A percentile compares a stretch with the other conserved stretches of the same genome.
Conservation (phyloP, 495 filamentous ascomycete species). For the Parachaetomium inaequale region DNA sequence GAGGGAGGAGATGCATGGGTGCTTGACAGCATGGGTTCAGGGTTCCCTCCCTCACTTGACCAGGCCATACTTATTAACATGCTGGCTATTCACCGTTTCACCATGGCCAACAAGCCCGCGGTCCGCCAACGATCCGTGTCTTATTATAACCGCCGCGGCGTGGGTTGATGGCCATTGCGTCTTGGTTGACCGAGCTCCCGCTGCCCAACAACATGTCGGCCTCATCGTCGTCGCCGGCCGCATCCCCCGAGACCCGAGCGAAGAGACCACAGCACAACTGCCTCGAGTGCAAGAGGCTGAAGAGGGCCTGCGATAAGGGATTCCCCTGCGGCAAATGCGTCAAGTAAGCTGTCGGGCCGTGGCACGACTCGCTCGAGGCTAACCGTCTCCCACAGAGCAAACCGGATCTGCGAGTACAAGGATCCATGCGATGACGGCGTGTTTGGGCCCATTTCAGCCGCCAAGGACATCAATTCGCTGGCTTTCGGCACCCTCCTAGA, state of each 20-base stretch:
- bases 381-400: background rate
- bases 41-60: slow-evolving; percentile 1
- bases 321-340: slow-evolving; percentile 29
- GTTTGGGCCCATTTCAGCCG: slow-evolving; percentile 20
- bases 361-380: background rate
- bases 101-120: background rate
- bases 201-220: slow-evolving; percentile 23
- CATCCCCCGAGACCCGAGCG: slow-evolving; percentile 18
- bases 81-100: background rate
- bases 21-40: too few relatives aligned
- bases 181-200: too few relatives aligned
- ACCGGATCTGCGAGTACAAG: slow-evolving; percentile 4
- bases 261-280: slow-evolving; percentile 29
- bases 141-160: slow-evolving; percentile 4
- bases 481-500: slow-evolving; percentile 63
- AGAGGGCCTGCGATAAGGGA: slow-evolving; percentile 32
- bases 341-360: slow-evolving; percentile 17
- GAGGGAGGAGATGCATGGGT: too few relatives aligned
- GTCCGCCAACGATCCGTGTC: background rate
- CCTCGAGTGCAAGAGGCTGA: slow-evolving; percentile 28
- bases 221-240: slow-evolving; percentile 22
- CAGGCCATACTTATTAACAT: slow-evolving; percentile 1
- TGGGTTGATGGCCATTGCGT: slow-evolving; percentile 9
- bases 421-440: background rate
- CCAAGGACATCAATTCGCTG: slow-evolving; percentile 27